A percentile compares a stretch with the other conserved stretches of the same genome.
Conservation (phyloP, 2,329 filamentous ascomycete species). For the Calonectria ilicicola region DNA sequence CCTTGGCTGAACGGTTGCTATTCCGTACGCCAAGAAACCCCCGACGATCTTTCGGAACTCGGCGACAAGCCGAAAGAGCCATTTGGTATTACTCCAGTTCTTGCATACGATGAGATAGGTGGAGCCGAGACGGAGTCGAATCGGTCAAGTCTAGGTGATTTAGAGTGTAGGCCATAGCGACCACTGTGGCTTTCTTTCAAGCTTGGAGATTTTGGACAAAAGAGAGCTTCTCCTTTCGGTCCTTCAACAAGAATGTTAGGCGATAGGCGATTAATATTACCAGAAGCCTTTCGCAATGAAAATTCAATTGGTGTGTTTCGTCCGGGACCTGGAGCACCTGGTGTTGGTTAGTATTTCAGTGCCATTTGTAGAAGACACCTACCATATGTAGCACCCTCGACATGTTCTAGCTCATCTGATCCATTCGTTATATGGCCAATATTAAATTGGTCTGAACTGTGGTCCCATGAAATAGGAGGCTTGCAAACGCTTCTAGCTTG, state of each 20-base stretch:
- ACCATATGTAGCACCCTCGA: not conserved
- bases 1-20: conserved; percentile 4
- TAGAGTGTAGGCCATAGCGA: not conserved
- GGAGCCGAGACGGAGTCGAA: conserved; percentile 19
- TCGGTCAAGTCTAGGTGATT: not conserved
- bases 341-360: not conserved
- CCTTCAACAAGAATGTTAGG: not conserved
- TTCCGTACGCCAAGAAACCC: not conserved
- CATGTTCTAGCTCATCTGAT: not conserved
- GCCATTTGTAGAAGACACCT: not conserved
- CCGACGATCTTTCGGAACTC: not conserved
- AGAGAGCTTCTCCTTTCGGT: not conserved
- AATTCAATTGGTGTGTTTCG: not conserved
- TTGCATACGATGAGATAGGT: not conserved
- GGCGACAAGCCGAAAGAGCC: conserved; percentile 24
- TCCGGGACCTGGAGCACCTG: not conserved
- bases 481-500: conserved; percentile 38
- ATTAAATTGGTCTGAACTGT: conserved; percentile 25
- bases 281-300: not conserved
- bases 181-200: not conserved
- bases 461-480: conserved; percentile 43
- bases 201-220: too few relatives aligned
- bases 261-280: not conserved
- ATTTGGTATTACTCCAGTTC: not conserved
- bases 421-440: not conserved